Evolutionary conservation across 1,284 basidiomycete species (phyloP), one percentile per base, ranked within the genome.

Genomic region (Thecaphora frezii): DNA sequence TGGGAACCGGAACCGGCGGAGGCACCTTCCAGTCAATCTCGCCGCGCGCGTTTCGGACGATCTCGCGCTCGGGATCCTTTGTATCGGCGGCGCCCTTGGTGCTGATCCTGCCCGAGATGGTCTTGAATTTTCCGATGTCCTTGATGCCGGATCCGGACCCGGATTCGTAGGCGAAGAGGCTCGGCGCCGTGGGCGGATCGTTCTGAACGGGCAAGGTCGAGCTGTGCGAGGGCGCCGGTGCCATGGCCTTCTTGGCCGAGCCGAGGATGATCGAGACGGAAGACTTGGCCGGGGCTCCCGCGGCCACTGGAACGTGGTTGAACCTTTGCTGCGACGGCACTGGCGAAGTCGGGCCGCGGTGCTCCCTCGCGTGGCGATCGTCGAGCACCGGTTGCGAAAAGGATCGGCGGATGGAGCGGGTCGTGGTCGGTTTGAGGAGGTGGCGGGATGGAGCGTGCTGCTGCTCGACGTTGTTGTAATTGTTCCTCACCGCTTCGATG

Each of bases 21-120:
- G 64, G 55, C 24, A 63, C 54, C 37, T 58, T 67, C 65, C 65
- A 67, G 25, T 67, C 65, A 41, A 67, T 67, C 26, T 64, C 65
- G 16, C 65, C 60, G 2, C 65, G 60, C 26, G 60, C 65, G 26
- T 67, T 67, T 30, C 65, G 56, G 18, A 67, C 50, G 37, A 44
- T 64, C 22, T 44, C 48, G 2, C 60, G 53, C 24, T 59, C 56
- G 42, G 26, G 42, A 28, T 50, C 53, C 52, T 66, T 56, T 24
- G 44, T 44, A 18, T 50, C 40, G n/a, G 54, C 43, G 36, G 21
- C 50, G 43, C 37, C 49, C 44, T 49, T 51, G 7, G 19, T 16
- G 22, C 39, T 41, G 39, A n/a, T 41, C 19, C 16, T 41, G 39
- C 39, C 14, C 4, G 19, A 21, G 39, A 41, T 56, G 36, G 56